Conservation (phyloP, 345 rosid genomes). For the Clausena lansium region DNA sequence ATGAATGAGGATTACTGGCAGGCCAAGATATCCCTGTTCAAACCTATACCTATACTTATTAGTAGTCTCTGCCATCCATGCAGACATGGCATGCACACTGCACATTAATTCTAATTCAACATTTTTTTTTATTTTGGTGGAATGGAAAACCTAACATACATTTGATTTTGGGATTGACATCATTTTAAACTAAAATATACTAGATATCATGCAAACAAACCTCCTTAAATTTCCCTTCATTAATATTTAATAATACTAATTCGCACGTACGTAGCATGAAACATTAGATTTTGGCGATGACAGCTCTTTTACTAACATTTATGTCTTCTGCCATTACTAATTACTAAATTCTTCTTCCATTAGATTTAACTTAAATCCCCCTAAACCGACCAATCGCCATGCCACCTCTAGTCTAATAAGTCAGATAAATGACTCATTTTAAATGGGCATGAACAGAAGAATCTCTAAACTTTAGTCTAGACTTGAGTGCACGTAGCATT, state of each 20-base stretch:
- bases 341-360: neutral
- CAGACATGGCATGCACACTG: conserved; percentile 11
- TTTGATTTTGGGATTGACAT: no score
- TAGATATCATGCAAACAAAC: neutral
- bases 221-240: neutral
- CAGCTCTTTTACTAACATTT: neutral
- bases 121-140: no score
- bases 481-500: conserved; percentile 24
- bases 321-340: neutral
- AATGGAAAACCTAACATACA: no score
- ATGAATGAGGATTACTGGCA: conserved; percentile 33
- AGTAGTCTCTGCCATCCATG: conserved; percentile 19
- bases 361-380: neutral
- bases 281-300: neutral
- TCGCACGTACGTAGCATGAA: conserved; percentile 10
- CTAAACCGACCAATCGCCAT: neutral
- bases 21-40: conserved; percentile 24
- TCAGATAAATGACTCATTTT: neutral
- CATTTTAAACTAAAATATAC: neutral
- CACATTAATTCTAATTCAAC: no score
- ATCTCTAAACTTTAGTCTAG: neutral
- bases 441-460: neutral
- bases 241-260: neutral
- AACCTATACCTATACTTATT: conserved; percentile 9
- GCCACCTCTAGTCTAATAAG: conserved; percentile 1